Evolutionary conservation across 371 early-diverging fungal species (phyloP), one percentile per base, ranked within the genome.

Genomic region (Rhizopus microsporus): DNA sequence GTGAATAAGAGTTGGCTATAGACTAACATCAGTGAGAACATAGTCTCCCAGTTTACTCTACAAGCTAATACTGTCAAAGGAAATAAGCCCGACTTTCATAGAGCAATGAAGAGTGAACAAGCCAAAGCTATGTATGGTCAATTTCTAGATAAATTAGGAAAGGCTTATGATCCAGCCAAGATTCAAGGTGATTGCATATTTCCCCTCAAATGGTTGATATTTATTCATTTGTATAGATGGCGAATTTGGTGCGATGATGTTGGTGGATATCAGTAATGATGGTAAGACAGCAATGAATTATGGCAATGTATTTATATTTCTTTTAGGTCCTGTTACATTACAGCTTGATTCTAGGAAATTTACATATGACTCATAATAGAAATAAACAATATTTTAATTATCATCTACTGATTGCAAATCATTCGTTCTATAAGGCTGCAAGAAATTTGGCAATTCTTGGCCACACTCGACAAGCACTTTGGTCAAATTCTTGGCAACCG

Each of bases 61-160:
- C 91, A 89, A 59, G 93, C 83, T 13, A 72, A 81, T 37, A 83
- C 87, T 8, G 61, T 73, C 33, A 92, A 93, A 72, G 88, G 91
- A 10, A 85, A 83, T 45, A 95, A 95, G 61, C 96, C 94, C 7
- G 94, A 93, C 68, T 96, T 96, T 60, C 94, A 93, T 60, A 54
- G 74, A 32, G 89, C 94, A 10, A 94, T 94, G 94, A 87, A 87
- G 54, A 72, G 87, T 0, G 80, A 72, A 0, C 53, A 66, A 5
- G 85, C 93, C n/a, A 82, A 78, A 32, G 77, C 72, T 7, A 80
- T 91, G 70, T 96, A 94, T 68, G 68, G 80, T 8, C 64, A 72
- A 30, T 93, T 96, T 57, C 67, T 96, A 42, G 67, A 67, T 23
- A 83, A 86, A 46, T 51, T 96, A 51, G 81, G 84, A n/a, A 63